A percentile compares a stretch with the other conserved stretches of the same genome.
phyloP scores from a whole-genome alignment of 2,329 filamentous ascomycete genomes.

The Claviceps cyperi region DNA sequence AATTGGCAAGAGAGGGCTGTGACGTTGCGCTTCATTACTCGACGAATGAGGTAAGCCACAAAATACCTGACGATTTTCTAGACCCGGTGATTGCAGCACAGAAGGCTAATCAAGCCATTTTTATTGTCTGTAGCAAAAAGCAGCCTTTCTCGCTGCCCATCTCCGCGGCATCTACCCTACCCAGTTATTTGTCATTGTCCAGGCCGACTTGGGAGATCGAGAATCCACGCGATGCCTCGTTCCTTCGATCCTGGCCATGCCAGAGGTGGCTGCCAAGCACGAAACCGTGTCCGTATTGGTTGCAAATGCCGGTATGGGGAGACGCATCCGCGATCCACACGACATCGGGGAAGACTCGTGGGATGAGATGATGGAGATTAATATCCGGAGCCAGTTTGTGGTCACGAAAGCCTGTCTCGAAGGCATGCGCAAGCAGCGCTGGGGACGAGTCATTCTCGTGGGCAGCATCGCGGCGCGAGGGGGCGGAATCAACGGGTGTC shows the following conservation, averaged over 20 bases:
- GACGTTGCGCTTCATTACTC: slow-evolving; percentile 5
- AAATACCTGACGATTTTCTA: no score
- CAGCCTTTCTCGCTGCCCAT: not conserved
- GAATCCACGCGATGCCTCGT: slow-evolving; percentile 5
- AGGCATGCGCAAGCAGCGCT: slow-evolving; percentile 4
- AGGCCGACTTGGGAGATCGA: slow-evolving; percentile 4
- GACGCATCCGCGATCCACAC: slow-evolving; percentile 4
- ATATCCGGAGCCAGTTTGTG: slow-evolving; percentile 5
- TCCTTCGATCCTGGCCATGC: not conserved
- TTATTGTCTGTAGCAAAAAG: slow-evolving; percentile 1
- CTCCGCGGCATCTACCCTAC: slow-evolving; percentile 1
- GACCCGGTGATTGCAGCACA: not conserved
- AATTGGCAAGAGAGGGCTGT: slow-evolving; percentile 5
- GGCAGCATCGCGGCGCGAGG: slow-evolving; percentile 6
- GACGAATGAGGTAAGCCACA: slow-evolving; percentile 1
- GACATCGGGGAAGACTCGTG: slow-evolving; percentile 3
- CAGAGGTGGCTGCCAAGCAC: slow-evolving; percentile 1
- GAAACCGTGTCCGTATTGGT: slow-evolving; percentile 3
- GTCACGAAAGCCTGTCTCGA: slow-evolving; percentile 5
- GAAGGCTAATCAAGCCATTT: not conserved
- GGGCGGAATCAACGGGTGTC: slow-evolving; percentile 5
- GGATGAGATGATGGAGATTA: slow-evolving; percentile 7
- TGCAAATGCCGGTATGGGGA: slow-evolving; percentile 5
- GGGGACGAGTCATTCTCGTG: slow-evolving; percentile 5
- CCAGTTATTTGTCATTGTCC: slow-evolving; percentile 1